Evolutionary conservation across 2,329 filamentous ascomycete genomes (phyloP), one percentile per base, ranked within the genome.

Genomic region (Beauveria bassiana): DNA sequence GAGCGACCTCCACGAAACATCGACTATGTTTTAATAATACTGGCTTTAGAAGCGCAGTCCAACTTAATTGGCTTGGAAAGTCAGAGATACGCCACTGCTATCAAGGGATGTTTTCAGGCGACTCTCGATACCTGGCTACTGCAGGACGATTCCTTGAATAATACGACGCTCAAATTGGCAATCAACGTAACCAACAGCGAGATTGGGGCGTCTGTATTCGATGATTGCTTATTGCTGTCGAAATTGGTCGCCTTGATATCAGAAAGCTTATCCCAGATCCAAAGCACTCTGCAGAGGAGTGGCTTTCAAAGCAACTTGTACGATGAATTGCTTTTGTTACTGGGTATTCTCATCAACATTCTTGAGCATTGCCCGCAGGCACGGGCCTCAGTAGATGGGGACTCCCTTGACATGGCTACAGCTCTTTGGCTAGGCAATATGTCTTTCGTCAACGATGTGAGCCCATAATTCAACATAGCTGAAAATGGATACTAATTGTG

Each of bases 151-250:
- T 64, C 69, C 20, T 56, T 73, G 28, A 67, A 73, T 55, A 70
- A 68, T 5, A 65, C 69, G 7, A 66, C 67, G 2, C 64, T 76
- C 42, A 76, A 90, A 61, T 80, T 97, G 4, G 87, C 90, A 42
- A 82, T 96, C 65, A 96, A 96, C 68, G 81, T 93, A 55, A 95
- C 92, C 9, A 96, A 96, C 75, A 90, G 91, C 67, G 89, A 90
- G 64, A 75, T 82, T 16, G 86, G 90, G 14, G 91, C 90, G 46
- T 81, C 84, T 34, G 77, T 84, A 3, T 91, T 96, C 68, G 82
- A 88, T 34, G 78, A 83, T n/a, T 79, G 80, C 56, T 77, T 78
- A 9, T 74, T 88, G 10, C 77, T 86, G 61, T 70, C 77, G 45
- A 68, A 73, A 62, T 70, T 87, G 16, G 78, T 79, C 1, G 70